Base-by-base conservation (phyloP, 2,329 filamentous ascomycete genomes). In the Exophiala lecanii-corni region DNA sequence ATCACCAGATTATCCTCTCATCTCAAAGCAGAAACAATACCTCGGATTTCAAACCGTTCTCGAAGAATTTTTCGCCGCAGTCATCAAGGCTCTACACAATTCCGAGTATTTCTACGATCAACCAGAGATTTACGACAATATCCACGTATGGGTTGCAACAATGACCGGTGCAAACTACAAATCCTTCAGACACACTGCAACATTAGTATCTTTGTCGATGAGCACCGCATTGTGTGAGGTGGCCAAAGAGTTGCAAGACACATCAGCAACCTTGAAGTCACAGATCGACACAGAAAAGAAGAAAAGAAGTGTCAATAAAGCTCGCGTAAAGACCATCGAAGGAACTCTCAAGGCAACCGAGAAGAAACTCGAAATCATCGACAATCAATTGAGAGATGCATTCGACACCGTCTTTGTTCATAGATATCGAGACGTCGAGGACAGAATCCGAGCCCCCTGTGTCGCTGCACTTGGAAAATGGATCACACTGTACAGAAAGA, bases 341-440 rank as follows among this genome's bases (percentile, higher is more conserved):
- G 73, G 78, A 31, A 84, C 80, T 42, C 73, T 91, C 28, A 75
- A 83, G 32, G 79, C 89, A 52, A 81, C 82, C 25, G 81, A 82
- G 51, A 70, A 79, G 49, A 82, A 81, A 59, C 75, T 86, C 23
- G 81, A 86, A 46, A 70, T 75, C 9, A 78, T 88, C 40, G 82
- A 86, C 51, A 26, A 77, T 20, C 74, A 82, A 47, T 81, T 97
- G 45, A 83, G 83, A 54, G 88, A 94, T 54, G 87, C 89, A 57
- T 94, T 97, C 59, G 86, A 95, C 55, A 86, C 86, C 2, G 82
- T 97, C 35, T 98, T 95, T 61, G 84, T 96, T 20, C 91, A 98
- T 65, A 82, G 92, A 36, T 98, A 97, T 64, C 86, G 92, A 49
- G 92, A 98, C 61, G 80, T 96, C 20, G 92, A 98, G 58, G 80